Evolutionary conservation across 345 rosid species (phyloP).

Genomic region (Excoecaria cochinchinensis): DNA sequence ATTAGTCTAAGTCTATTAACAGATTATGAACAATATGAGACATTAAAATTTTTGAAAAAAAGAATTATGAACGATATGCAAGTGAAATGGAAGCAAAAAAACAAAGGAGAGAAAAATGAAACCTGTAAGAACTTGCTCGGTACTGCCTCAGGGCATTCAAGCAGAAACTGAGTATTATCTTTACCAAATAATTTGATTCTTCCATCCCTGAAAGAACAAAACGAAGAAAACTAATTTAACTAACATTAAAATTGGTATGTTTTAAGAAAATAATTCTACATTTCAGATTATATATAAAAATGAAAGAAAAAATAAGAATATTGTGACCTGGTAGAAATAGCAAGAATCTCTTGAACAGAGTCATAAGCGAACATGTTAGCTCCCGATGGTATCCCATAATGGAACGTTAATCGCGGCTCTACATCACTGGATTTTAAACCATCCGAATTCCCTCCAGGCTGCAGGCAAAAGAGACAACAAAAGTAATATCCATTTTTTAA

Average conservation of each 20-base stretch:
- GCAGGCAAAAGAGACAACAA: slow-evolving; percentile 20
- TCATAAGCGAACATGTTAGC: slow-evolving; percentile 68
- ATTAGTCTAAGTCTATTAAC: slow-evolving; percentile 11
- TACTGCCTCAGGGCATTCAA: slow-evolving; percentile 56
- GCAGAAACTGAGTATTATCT: slow-evolving; percentile 64
- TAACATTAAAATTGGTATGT: background rate
- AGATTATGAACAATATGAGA: background rate
- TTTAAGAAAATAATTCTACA: background rate
- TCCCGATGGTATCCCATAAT: slow-evolving; percentile 81
- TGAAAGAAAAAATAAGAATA: too few relatives aligned
- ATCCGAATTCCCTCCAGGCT: slow-evolving; percentile 64
- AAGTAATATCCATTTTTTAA: background rate
- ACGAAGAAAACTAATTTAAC: background rate
- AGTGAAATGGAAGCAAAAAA: background rate
- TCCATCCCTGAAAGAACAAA: slow-evolving; percentile 58
- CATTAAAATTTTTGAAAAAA: background rate
- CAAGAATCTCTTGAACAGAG: slow-evolving; percentile 64
- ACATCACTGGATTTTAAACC: slow-evolving; percentile 67
- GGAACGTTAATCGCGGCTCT: slow-evolving; percentile 72
- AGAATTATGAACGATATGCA: background rate
- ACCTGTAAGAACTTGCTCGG: slow-evolving; percentile 82
- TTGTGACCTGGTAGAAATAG: slow-evolving; percentile 61
- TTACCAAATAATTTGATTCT: slow-evolving; percentile 76
- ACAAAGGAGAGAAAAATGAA: slow-evolving; percentile 17
- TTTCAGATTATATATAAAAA: background rate